phyloP scores from a whole-genome alignment of 805 yeast species.

The Saturnispora mendoncae region DNA sequence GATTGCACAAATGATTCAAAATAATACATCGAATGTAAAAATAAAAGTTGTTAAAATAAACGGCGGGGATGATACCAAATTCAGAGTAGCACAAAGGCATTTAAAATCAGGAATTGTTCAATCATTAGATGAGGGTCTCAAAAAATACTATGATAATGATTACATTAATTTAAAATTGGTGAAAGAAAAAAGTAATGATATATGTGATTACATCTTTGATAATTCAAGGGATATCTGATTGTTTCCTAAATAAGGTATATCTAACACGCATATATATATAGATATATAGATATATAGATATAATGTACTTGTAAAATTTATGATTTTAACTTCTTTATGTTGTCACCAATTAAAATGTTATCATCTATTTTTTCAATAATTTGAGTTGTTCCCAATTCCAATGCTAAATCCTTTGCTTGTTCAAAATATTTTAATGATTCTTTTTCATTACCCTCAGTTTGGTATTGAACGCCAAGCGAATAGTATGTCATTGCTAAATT shows the following conservation, averaged over 20 bases:
- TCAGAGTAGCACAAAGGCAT: conserved; percentile 62
- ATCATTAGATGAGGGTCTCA: conserved; percentile 40
- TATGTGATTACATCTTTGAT: conserved; percentile 17
- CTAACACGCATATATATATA: too few species aligned
- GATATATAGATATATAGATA: too few species aligned
- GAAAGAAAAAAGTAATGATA: conserved; percentile 12
- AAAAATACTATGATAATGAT: conserved; percentile 49
- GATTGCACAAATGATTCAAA: conserved; percentile 32
- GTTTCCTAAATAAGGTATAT: too few species aligned
- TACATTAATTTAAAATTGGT: conserved; percentile 46
- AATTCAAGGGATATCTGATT: conserved; percentile 10
- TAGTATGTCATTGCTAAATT: conserved; percentile 65
- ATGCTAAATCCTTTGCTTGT: conserved; percentile 64
- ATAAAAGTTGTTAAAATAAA: conserved; percentile 26
- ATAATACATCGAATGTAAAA: conserved; percentile 14
- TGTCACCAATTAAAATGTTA: conserved; percentile 29
- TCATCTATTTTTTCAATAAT: conserved; percentile 55
- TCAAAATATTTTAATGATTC: conserved; percentile 53
- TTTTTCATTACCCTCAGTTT: conserved; percentile 49
- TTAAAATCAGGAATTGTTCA: conserved; percentile 44
- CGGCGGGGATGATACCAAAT: conserved; percentile 29
- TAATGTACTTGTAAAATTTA: too few species aligned
- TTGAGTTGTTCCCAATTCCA: conserved; percentile 54
- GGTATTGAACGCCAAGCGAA: conserved; percentile 72
- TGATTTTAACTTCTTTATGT: background rate